Evolutionary conservation across 768 basidiomycete species (phyloP), one percentile per base, ranked within the genome.

Genomic region (Termitomyces sp.): DNA sequence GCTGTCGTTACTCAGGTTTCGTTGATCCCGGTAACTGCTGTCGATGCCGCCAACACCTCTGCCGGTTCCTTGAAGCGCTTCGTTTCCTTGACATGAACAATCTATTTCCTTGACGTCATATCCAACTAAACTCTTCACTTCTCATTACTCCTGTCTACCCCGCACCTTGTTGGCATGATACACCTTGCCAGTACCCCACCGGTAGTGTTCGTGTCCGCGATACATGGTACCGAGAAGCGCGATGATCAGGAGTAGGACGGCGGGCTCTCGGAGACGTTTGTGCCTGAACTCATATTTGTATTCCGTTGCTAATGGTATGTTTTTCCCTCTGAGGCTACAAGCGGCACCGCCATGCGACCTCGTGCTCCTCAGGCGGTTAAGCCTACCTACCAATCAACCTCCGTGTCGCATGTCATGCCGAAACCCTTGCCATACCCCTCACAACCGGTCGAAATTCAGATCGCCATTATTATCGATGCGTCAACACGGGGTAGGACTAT

Each of bases 281-380:
- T 61, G 36, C 59, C 27, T 27, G 59, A 61, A 47, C 30, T 61
- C 6, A 42, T 53, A 24, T 49, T 48, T 22, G 2, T n/a, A n/a
- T n/a, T n/a, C n/a, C n/a, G n/a, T n/a, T n/a, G n/a, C n/a, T n/a
- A n/a, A n/a, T n/a, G n/a, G n/a, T n/a, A n/a, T n/a, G n/a, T n/a
- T n/a, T 7, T 30, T 30, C 30, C 7, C 30, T 30, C 30, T 46
- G 18, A 30, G 0, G 13, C 1, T 24, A 48, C 36, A n/a, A n/a
- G n/a, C n/a, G n/a, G 34, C 27, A 26, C 33, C 16, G 16, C 18
- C 20, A 22, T 27, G 2, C 43, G 1, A 30, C 9, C 33, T 27
- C 55, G 37, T 20, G 26, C 10, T 12, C 24, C 20, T 20, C 16
- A 26, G 18, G 20, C 6, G 6, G 24, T 32, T 34, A 32, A 24